These are phyloP conservation scores for Salix dunnii DNA, from an alignment of 345 rosid genomes.

Conservation along the genomic window DNA sequence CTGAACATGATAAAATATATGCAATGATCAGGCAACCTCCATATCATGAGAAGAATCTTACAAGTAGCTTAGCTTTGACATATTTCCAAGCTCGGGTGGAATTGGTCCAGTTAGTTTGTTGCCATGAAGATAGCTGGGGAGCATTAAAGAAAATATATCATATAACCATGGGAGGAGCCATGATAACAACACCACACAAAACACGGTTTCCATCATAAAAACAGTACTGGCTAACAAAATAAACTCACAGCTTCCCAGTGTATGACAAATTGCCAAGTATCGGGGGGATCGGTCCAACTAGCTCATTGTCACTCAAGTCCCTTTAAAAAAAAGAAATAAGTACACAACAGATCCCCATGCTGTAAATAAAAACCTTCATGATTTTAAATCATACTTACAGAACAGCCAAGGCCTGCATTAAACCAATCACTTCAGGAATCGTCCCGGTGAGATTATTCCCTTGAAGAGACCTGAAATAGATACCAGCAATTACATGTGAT, in stretches of 20 bases:
- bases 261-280: constrained; percentile 89
- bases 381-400: constrained; percentile 47
- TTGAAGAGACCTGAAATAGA: constrained; percentile 68
- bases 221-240: background rate
- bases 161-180: background rate
- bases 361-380: too few species aligned
- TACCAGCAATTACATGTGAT: background rate
- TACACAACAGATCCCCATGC: background rate
- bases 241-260: constrained; percentile 84
- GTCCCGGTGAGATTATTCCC: constrained; percentile 70
- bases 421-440: constrained; percentile 88
- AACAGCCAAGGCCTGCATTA: constrained; percentile 98
- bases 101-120: constrained; percentile 80
- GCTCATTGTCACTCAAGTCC: constrained; percentile 90
- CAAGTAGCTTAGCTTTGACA: constrained; percentile 95
- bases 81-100: constrained; percentile 97
- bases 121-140: constrained; percentile 78
- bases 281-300: constrained; percentile 79
- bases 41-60: constrained; percentile 25
- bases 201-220: constrained; percentile 53
- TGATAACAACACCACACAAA: too few species aligned
- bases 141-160: background rate
- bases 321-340: constrained; percentile 22
- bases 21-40: too few species aligned
- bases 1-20: background rate